phyloP scores from a whole-genome alignment of 306 rosid species.

The Corylus heterophylla region DNA sequence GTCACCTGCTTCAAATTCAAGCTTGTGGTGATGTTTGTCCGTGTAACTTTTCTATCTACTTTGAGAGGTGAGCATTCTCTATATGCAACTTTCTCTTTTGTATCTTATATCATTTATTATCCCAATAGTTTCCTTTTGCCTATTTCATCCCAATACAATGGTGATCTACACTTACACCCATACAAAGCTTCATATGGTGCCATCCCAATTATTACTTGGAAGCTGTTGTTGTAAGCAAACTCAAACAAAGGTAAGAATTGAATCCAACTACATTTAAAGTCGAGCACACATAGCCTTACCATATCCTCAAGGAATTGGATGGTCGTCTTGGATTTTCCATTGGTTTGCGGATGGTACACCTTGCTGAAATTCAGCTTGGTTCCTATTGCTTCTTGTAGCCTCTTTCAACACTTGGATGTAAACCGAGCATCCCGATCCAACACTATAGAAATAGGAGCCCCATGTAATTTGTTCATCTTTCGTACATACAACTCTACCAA shows the following conservation, averaged over 20 bases:
- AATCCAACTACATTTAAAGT: no score
- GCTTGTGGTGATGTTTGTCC: background rate
- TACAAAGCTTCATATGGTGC: background rate
- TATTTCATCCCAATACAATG: background rate
- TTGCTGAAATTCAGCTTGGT: no score
- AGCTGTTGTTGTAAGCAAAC: background rate
- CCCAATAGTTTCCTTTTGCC: background rate
- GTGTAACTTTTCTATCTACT: background rate
- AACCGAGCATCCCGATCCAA: background rate
- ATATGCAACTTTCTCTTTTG: no score
- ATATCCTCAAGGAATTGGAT: background rate
- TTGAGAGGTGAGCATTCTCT: background rate
- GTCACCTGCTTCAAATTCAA: background rate
- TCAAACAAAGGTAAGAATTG: background rate
- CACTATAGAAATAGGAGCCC: background rate
- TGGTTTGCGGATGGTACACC: no score
- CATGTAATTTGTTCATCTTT: background rate
- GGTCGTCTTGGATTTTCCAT: background rate
- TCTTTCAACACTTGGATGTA: background rate
- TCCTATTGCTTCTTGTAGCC: background rate
- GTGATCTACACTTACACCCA: background rate
- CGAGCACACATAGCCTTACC: background rate
- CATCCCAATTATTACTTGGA: background rate
- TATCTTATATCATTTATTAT: no score
- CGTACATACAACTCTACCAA: background rate